Conservation (phyloP, 768 basidiomycete genomes). For the Suillus alpinus region DNA sequence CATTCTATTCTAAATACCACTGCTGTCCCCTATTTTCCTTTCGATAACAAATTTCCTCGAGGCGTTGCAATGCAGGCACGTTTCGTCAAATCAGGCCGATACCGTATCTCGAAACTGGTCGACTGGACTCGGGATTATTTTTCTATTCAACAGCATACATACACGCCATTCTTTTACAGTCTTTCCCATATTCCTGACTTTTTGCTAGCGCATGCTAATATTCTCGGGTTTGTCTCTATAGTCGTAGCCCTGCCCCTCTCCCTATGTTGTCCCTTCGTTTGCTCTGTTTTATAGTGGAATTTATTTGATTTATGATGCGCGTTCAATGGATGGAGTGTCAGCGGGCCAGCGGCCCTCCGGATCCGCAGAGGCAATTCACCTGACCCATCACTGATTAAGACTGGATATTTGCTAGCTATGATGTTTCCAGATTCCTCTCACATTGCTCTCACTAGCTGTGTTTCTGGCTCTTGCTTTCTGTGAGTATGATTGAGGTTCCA, state of each 20-base stretch:
- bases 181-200: neutral
- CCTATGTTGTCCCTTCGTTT: conserved; percentile 27
- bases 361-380: neutral
- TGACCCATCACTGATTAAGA: neutral
- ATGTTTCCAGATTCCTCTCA: neutral
- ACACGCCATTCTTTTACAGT: conserved; percentile 10
- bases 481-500: conserved; percentile 39
- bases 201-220: conserved; percentile 25
- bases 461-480: neutral
- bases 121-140: conserved; percentile 3
- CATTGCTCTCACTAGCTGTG: neutral
- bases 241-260: conserved; percentile 18
- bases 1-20: conserved; percentile 5
- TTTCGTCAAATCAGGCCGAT: neutral
- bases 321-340: neutral
- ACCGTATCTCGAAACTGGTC: neutral
- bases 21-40: neutral
- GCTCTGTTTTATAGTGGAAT: conserved; percentile 3
- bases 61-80: neutral
- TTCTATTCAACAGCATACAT: conserved; percentile 4
- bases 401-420: neutral
- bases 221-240: conserved; percentile 11
- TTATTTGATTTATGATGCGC: neutral
- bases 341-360: neutral
- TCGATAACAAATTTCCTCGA: conserved; percentile 5